phyloP scores from a whole-genome alignment of 768 basidiomycete genomes.

The Lentinula raphanica region DNA sequence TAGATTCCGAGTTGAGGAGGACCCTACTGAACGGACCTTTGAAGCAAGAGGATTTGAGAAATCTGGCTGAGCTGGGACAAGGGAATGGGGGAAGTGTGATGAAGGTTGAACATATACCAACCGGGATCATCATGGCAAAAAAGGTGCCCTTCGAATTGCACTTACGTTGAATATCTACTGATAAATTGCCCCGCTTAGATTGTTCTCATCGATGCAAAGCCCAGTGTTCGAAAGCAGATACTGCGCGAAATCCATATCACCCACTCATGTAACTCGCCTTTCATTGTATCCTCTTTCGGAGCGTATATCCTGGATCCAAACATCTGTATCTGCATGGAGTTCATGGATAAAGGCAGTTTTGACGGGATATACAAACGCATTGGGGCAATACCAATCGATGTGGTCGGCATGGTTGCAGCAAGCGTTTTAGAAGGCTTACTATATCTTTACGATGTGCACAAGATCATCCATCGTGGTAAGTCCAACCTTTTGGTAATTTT shows the following conservation, averaged over 20 bases:
- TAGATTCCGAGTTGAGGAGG: conserved; percentile 40
- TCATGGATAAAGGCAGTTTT: conserved; percentile 88
- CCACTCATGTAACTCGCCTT: conserved; percentile 90
- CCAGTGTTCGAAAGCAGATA: conserved; percentile 94
- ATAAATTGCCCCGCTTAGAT: too few relatives aligned
- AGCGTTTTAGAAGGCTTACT: conserved; percentile 93
- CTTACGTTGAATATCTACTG: too few relatives aligned
- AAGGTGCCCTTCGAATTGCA: conserved; percentile 59
- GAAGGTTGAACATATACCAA: conserved; percentile 81
- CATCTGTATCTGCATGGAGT: conserved; percentile 99
- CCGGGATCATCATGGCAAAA: conserved; percentile 94
- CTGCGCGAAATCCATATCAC: conserved; percentile 97
- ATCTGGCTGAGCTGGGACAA: conserved; percentile 85
- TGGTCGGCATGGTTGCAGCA: conserved; percentile 88
- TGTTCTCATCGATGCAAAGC: conserved; percentile 95
- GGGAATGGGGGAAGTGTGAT: conserved; percentile 97
- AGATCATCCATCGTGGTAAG: conserved; percentile 97
- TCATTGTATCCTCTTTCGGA: conserved; percentile 96
- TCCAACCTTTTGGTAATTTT: conserved; percentile 16
- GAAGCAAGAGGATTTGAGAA: conserved; percentile 84
- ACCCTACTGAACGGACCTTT: conserved; percentile 59
- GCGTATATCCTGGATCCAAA: conserved; percentile 96
- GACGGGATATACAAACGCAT: conserved; percentile 96
- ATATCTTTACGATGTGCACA: conserved; percentile 94
- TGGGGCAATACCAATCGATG: conserved; percentile 86